These are phyloP conservation scores for Phaffia tasmanica DNA, from an alignment of 768 basidiomycete genomes.

Conservation along the genomic window DNA sequence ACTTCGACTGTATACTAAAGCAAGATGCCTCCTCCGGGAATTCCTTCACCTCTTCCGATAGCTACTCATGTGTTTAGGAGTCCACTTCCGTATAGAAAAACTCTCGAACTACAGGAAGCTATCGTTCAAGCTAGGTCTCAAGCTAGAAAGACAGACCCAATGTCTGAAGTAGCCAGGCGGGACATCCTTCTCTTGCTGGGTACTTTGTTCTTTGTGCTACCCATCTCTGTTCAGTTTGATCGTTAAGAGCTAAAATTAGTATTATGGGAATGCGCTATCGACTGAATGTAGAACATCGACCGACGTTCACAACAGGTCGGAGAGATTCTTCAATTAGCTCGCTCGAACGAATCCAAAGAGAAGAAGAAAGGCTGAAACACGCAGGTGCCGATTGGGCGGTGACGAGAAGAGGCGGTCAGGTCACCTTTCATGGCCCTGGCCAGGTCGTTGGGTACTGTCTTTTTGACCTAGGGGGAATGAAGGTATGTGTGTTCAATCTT, in stretches of 20 bases:
- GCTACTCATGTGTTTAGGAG: slow-evolving; percentile 62
- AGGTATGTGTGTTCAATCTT: slow-evolving; percentile 43
- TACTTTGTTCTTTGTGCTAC: slow-evolving; percentile 24
- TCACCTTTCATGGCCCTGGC: slow-evolving; percentile 95
- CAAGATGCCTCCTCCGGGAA: slow-evolving; percentile 4
- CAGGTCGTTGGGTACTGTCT: slow-evolving; percentile 94
- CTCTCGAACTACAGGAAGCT: slow-evolving; percentile 44
- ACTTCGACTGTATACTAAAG: background rate
- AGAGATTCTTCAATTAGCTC: slow-evolving; percentile 47
- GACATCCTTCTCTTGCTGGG: slow-evolving; percentile 38
- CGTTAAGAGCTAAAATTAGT: background rate
- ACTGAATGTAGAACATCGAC: slow-evolving; percentile 56
- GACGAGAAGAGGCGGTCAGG: slow-evolving; percentile 75
- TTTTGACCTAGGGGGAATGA: slow-evolving; percentile 70
- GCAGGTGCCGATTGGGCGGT: slow-evolving; percentile 80
- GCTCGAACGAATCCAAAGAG: slow-evolving; percentile 42
- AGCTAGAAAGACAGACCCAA: slow-evolving; percentile 26
- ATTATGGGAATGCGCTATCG: background rate
- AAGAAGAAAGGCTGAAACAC: slow-evolving; percentile 53
- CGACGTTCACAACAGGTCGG: slow-evolving; percentile 90
- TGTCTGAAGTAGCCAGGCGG: slow-evolving; percentile 27
- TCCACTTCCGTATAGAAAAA: slow-evolving; percentile 65
- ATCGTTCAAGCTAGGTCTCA: slow-evolving; percentile 32
- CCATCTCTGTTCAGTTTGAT: background rate
- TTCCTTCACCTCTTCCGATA: slow-evolving; percentile 43